These are phyloP conservation scores for Bonia amplexicaulis DNA, from an alignment of 176 grass and related monocot species.

Conservation along the genomic window DNA sequence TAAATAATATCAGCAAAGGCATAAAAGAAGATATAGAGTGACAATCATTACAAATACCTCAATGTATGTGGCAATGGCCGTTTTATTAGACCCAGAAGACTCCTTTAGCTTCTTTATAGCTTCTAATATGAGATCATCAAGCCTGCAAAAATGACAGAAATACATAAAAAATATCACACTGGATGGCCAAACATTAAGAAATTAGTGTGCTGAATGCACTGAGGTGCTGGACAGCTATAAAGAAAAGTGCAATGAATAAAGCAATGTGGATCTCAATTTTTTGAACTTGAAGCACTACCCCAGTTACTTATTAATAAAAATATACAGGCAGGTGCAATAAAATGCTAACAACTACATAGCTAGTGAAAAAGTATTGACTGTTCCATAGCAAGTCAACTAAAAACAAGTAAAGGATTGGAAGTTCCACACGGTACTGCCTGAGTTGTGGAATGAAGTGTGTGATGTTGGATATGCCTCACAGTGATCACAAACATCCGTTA, in stretches of 20 bases:
- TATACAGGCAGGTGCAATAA: not conserved
- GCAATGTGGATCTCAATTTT: not conserved
- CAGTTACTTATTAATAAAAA: slow-evolving; percentile 2
- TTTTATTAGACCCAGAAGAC: slow-evolving; percentile 64
- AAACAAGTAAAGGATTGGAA: not conserved
- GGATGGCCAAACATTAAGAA: slow-evolving; percentile 13
- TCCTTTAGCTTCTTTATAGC: slow-evolving; percentile 68
- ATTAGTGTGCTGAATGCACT: not conserved
- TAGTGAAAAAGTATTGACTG: slow-evolving; percentile 7
- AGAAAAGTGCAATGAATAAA: slow-evolving; percentile 18
- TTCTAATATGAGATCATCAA: slow-evolving; percentile 84
- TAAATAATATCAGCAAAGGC: not conserved
- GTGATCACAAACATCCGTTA: not conserved
- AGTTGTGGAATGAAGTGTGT: not conserved
- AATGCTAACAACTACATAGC: slow-evolving; percentile 2
- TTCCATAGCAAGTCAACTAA: slow-evolving; percentile 4
- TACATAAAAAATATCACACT: slow-evolving; percentile 3
- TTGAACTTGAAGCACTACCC: not conserved
- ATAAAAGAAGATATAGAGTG: not conserved
- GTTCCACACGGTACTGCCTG: not conserved
- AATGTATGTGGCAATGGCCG: slow-evolving; percentile 63
- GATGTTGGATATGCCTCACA: not conserved
- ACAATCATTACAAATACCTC: slow-evolving; percentile 46
- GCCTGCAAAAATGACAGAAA: slow-evolving; percentile 32
- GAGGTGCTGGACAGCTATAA: slow-evolving; percentile 2